These are phyloP conservation scores for Leucocoprinus leucothites DNA, from an alignment of 768 basidiomycete species.

Conservation along the genomic window DNA sequence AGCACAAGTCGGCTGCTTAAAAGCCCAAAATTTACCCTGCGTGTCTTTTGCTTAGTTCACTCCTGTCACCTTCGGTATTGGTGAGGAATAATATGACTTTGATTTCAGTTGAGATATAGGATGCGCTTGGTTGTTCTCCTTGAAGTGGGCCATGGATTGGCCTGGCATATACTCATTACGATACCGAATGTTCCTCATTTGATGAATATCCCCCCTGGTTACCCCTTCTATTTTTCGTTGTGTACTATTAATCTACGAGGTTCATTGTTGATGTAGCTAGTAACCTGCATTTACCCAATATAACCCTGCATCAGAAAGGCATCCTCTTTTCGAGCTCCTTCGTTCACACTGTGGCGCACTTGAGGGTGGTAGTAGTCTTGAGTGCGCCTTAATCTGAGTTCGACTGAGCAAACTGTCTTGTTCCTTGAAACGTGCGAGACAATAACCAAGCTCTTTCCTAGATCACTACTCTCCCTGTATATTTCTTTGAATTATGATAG, in stretches of 20 bases:
- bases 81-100: not conserved
- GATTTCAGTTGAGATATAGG: not conserved
- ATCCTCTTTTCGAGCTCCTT: not conserved
- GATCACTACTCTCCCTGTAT: too few species aligned
- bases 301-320: not conserved
- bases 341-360: too few species aligned
- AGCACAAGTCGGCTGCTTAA: slow-evolving; percentile 22
- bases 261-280: slow-evolving; percentile 11
- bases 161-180: not conserved
- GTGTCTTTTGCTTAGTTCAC: not conserved
- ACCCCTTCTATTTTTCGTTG: not conserved
- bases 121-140: not conserved
- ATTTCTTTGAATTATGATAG: too few species aligned
- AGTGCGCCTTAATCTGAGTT: too few species aligned
- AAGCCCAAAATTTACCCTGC: slow-evolving; percentile 12
- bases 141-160: not conserved
- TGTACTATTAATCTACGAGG: slow-evolving; percentile 11
- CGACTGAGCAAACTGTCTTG: too few species aligned
- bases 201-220: not conserved
- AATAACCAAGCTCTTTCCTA: too few species aligned
- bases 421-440: too few species aligned
- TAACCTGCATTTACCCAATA: not conserved
- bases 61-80: not conserved
- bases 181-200: not conserved
- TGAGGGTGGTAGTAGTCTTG: too few species aligned